Evolutionary conservation across 352 stramenopile species (phyloP), one percentile per base, ranked within the genome.

Genomic region (Phytophthora uliginosa): DNA sequence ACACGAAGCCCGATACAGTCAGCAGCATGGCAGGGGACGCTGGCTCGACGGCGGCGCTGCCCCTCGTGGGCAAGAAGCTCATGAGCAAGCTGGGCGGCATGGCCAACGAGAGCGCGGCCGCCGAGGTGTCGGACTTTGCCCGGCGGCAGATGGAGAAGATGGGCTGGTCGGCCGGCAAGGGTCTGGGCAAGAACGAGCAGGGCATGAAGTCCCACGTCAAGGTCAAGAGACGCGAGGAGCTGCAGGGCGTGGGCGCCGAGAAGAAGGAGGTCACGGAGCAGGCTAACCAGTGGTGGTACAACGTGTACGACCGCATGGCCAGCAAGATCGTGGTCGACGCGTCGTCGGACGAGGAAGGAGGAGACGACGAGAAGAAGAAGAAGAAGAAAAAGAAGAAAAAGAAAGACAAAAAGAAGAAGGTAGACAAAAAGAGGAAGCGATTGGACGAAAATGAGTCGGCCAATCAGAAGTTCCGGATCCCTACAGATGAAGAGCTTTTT

Each of bases 401-500:
- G 45, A 67, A 64, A n/a, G 75, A 74, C 61, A 83, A 82, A 47
- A 78, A 71, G 72, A 24, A 77, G 56, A 77, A 76, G 63, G 85
- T 69, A 31, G 68, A 62, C 45, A 67, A 64, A n/a, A 76, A 76
- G 34, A 17, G 42, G 18, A 51, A 51, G 42, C 42, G 42, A 51
- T 51, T 51, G 42, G 42, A 51, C 42, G 42, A 77, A 73, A 59
- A 79, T 79, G 51, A 74, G 10, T 28, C 48, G 10, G 22, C 60
- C 24, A 71, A 38, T 4, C 83, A 73, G 10, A 90, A 91, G 74
- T 91, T 88, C 53, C 77, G 79, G 52, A 78, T 86, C 82, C 88
- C 87, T 42, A 99, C 96, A 15, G 97, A 99, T 74, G 93, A 99
- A 72, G 96, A 99, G 76, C 86, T 99, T 28, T 99, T 99, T 76